Evolutionary conservation across 2,329 filamentous ascomycete species (phyloP), one percentile per base, ranked within the genome.

Genomic region (Sporothrix phasma): DNA sequence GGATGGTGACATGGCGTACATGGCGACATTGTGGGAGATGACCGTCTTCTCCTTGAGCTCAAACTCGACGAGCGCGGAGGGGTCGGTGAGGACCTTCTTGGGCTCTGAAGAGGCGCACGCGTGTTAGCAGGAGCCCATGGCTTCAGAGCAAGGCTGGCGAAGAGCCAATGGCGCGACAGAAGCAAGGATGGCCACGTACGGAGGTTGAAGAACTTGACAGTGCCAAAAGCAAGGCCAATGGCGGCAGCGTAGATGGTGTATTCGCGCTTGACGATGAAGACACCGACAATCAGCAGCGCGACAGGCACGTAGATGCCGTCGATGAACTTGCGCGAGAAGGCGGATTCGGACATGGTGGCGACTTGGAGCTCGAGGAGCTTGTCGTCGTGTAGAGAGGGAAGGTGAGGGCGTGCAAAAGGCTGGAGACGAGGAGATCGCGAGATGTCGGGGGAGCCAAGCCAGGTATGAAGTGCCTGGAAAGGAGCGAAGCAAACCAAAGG

Each of bases 11-110:
- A 51, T 31, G 5, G 77, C 84, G 73, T 78, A 92, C 89, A 99
- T 96, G 76, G 93, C 92, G 66, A 96, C 93, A 81, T 99, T 99
- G 85, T 97, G 94, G 37, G 93, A 96, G 72, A 97, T 88, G 69
- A 95, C 84, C 15, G 88, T 97, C 85, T 97, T 97, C 77, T 97
- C 90, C 76, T 89, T 88, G 71, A 99, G 87, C 75, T 90, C 88
- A 74, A 97, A 97, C 65, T 96, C 85, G 76, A 97, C 92, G 84
- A 96, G 97, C 60, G 83, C 82, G 70, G 87, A 86, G 37, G 92
- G 91, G 61, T 69, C 66, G 79, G 93, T 93, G 70, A 99, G 84
- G 68, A 94, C 87, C 77, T 90, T 92, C 76, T 88, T 86, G 67
- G 86, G 81, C 74, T 86, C 90, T 66, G 58, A 13, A 6, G 1